These are phyloP conservation scores for Diversispora eburnea DNA, from an alignment of 192 early-diverging fungal genomes.

Conservation along the genomic window DNA sequence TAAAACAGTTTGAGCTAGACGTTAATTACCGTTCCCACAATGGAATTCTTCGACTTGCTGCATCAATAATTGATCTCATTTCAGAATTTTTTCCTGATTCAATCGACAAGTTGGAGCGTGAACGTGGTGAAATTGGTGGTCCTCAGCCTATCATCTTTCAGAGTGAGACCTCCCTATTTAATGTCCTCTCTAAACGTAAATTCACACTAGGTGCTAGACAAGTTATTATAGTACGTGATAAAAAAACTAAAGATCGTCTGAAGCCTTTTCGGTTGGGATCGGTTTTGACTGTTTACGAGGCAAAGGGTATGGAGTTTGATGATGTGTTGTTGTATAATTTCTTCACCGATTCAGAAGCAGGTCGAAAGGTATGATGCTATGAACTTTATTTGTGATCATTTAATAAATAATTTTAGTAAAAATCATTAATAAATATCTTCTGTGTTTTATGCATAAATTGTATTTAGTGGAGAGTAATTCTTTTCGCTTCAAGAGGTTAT, in stretches of 20 bases:
- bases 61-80: constrained; percentile 19
- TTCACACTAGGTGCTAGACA: neutral
- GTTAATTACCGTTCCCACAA: constrained; percentile 24
- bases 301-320: constrained; percentile 23
- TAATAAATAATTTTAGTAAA: too few relatives aligned
- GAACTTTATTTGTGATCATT: neutral
- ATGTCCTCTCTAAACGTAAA: neutral
- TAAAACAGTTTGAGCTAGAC: constrained; percentile 12
- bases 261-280: neutral
- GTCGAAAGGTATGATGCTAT: neutral
- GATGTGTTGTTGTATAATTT: constrained; percentile 29
- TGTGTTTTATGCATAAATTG: neutral
- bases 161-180: too few relatives aligned
- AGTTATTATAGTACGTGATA: constrained; percentile 21
- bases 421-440: too few relatives aligned
- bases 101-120: neutral
- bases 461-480: constrained; percentile 24
- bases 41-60: constrained; percentile 13
- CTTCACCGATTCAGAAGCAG: constrained; percentile 2
- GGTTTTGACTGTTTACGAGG: constrained; percentile 18
- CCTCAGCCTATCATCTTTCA: constrained; percentile 10
- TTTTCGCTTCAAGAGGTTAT: neutral
- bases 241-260: constrained; percentile 1
- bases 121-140: constrained; percentile 12
- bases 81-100: constrained; percentile 9